Base-by-base conservation (phyloP, 176 grass and related monocot species). In the Carex scoparia region DNA sequence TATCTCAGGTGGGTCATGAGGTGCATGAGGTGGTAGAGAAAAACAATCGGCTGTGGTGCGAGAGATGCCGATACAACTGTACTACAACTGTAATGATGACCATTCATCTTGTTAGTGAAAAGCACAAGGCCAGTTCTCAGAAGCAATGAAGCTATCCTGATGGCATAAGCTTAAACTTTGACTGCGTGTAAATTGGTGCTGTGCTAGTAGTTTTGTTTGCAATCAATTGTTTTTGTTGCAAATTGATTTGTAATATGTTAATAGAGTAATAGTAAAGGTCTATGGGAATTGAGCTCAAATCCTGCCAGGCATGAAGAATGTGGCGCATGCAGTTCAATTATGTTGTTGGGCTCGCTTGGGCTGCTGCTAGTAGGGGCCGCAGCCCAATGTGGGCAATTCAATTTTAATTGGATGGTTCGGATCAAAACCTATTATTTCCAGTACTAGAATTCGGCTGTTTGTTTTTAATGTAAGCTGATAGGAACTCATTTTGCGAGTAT, bases 51-150 rank as follows among this genome's bases (percentile, higher is more conserved):
- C n/a, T 83, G 18, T 83, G 58, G 58, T 83, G 81, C 9, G 62
- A 69, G 19, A 16, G 44, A 27, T 83, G 81, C 42, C 38, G 10
- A 6, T 83, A 66, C 49, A 67, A 53, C 27, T 83, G 81, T 40
- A 65, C 16, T 55, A 35, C 81, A 23, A 65, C 3, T 4, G 64
- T 83, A 53, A 83, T 83, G 58, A 83, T 83, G 81, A 66, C 61
- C 40, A 83, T 83, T 69, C 81, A 83, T 68, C 61, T 83, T 83
- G 14, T 18, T 53, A 15, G 61, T 83, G 42, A 83, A 66, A 51
- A 48, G 27, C 81, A 83, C 61, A 83, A 83, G 38, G 12, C 1
- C 11, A 83, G 68, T 69, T 69, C 38, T 68, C 61, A 83, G 44
- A 83, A 63, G 61, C 2, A 14, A 81, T 63, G 10, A 32, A 32